phyloP scores from a whole-genome alignment of 148 eudicot genomes.

The Rheum nobile region DNA sequence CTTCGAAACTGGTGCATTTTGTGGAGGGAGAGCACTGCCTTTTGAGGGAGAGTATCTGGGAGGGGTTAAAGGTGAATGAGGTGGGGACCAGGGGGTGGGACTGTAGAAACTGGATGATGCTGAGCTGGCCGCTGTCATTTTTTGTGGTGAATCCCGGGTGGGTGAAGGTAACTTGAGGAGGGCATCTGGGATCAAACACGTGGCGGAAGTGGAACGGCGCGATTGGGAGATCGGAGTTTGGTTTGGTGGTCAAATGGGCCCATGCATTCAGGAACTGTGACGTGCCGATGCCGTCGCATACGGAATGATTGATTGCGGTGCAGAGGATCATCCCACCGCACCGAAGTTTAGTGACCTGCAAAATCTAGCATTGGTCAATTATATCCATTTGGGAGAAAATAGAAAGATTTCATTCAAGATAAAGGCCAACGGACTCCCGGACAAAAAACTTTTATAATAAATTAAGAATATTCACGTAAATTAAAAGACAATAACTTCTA shows the following conservation, averaged over 20 bases:
- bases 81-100: slow-evolving; percentile 53
- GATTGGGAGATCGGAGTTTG: slow-evolving; percentile 22
- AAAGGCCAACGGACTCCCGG: no score
- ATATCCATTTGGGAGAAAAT: not conserved
- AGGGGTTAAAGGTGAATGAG: slow-evolving; percentile 49
- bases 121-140: not conserved
- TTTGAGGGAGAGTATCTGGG: slow-evolving; percentile 48
- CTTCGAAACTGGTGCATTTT: slow-evolving; percentile 85
- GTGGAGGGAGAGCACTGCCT: slow-evolving; percentile 45
- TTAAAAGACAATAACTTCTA: no score
- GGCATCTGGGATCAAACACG: slow-evolving; percentile 45
- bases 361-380: not conserved
- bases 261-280: slow-evolving; percentile 85
- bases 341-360: slow-evolving; percentile 61
- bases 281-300: slow-evolving; percentile 88
- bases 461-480: no score
- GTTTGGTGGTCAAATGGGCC: slow-evolving; percentile 56
- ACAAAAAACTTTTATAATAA: no score
- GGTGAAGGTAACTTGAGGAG: slow-evolving; percentile 28
- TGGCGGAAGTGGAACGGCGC: slow-evolving; percentile 61
- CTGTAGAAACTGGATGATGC: slow-evolving; percentile 32
- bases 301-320: slow-evolving; percentile 71
- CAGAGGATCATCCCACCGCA: slow-evolving; percentile 86
- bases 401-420: no score
- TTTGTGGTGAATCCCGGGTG: slow-evolving; percentile 33